Evolutionary conservation across 768 basidiomycete species (phyloP).

Genomic region (Chalciporus sphaerocephalus): DNA sequence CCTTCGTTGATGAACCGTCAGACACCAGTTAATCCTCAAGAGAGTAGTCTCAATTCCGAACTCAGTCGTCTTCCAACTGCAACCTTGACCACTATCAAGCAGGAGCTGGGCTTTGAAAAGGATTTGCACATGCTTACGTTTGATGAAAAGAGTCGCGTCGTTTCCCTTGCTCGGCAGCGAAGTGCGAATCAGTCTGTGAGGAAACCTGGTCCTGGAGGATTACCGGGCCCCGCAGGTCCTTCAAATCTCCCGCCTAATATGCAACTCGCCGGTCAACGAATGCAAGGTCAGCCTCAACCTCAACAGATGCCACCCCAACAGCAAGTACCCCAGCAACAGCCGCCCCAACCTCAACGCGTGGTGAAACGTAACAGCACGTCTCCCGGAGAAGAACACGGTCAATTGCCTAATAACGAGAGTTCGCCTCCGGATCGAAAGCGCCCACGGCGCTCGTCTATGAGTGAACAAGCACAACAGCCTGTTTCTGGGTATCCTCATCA

Average conservation of each 20-base stretch:
- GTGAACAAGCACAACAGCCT: conserved; percentile 40
- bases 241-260: conserved; percentile 30
- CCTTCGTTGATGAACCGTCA: conserved; percentile 52
- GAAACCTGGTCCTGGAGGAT: conserved; percentile 31
- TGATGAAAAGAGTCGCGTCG: conserved; percentile 53
- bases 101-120: conserved; percentile 45
- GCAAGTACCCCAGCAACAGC: conserved; percentile 20
- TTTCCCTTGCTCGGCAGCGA: conserved; percentile 27
- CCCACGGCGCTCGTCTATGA: conserved; percentile 44
- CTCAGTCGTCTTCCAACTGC: conserved; percentile 37
- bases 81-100: conserved; percentile 34
- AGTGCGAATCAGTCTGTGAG: conserved; percentile 8
- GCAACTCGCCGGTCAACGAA: conserved; percentile 42
- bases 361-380: conserved; percentile 59
- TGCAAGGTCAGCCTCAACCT: conserved; percentile 26
- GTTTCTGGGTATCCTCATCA: conserved; percentile 33
- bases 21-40: conserved; percentile 31
- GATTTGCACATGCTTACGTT: conserved; percentile 39
- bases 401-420: conserved; percentile 44
- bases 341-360: conserved; percentile 20
- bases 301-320: conserved; percentile 16
- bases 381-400: conserved; percentile 57
- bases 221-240: conserved; percentile 23
- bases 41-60: conserved; percentile 37
- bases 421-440: conserved; percentile 59